Evolutionary conservation across 345 rosid species (phyloP).

Genomic region (Turritis glabra): DNA sequence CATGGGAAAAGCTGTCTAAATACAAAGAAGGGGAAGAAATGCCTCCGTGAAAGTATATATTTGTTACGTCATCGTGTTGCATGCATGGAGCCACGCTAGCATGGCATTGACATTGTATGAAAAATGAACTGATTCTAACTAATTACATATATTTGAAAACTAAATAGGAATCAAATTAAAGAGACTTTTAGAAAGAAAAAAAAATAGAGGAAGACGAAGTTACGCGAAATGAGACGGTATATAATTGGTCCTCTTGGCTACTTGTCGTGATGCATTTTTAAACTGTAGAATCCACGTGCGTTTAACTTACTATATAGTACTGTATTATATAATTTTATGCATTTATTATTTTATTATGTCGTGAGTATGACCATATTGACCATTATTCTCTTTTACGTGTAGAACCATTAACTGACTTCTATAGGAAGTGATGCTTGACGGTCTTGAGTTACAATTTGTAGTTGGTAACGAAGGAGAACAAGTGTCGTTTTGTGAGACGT

Average conservation of each 20-base stretch:
- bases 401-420: constrained; percentile 13
- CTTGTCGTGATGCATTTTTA: constrained; percentile 24
- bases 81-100: constrained; percentile 17
- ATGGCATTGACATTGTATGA: not conserved
- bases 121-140: not conserved
- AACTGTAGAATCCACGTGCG: constrained; percentile 29
- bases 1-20: constrained; percentile 7
- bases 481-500: constrained; percentile 27
- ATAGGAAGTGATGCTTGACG: not conserved
- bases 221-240: constrained; percentile 4
- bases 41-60: constrained; percentile 11
- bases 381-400: constrained; percentile 24
- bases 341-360: not conserved
- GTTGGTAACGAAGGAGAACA: constrained; percentile 6
- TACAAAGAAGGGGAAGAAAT: constrained; percentile 18
- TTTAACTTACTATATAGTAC: not conserved
- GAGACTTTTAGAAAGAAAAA: not conserved
- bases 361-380: not conserved
- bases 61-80: constrained; percentile 20
- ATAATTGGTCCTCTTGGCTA: constrained; percentile 5
- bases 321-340: not conserved
- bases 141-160: constrained; percentile 2
- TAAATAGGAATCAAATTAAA: not conserved
- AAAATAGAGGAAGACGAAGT: not conserved
- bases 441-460: constrained; percentile 16